These are phyloP conservation scores for Pinus tabuliformis DNA, from an alignment of 75 land plant genomes.

Conservation along the genomic window DNA sequence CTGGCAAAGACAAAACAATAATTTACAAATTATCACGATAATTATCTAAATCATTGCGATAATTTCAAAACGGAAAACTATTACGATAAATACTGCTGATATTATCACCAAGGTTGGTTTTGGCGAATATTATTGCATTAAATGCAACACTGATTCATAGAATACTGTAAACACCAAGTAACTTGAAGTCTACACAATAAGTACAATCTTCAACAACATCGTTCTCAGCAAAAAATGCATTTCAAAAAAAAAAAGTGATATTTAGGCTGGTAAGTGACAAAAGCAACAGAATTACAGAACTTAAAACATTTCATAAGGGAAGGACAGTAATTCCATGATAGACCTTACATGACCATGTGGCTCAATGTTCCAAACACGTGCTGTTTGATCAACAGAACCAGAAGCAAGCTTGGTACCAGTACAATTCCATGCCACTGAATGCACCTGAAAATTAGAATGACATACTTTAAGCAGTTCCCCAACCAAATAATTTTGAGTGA, in stretches of 20 bases:
- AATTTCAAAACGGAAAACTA: too few relatives aligned
- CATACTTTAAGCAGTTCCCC: background rate
- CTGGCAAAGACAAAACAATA: too few relatives aligned
- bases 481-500: background rate
- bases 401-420: slow-evolving; percentile 96
- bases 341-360: slow-evolving; percentile 83
- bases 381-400: slow-evolving; percentile 96
- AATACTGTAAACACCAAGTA: background rate
- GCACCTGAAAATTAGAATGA: slow-evolving; percentile 52
- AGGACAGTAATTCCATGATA: background rate
- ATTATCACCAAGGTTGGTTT: too few relatives aligned
- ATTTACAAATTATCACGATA: too few relatives aligned
- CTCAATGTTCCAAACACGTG: slow-evolving; percentile 92
- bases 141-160: too few relatives aligned
- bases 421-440: slow-evolving; percentile 98
- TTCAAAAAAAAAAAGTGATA: background rate
- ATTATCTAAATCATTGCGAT: too few relatives aligned
- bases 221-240: background rate
- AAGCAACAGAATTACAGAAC: background rate
- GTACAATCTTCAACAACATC: background rate
- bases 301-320: background rate
- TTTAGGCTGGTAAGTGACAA: background rate
- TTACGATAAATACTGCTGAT: too few relatives aligned
- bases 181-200: background rate
- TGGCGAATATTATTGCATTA: too few relatives aligned